Evolutionary conservation across 2,329 filamentous ascomycete genomes (phyloP), one percentile per base, ranked within the genome.

Genomic region (Aspergillus nomiae): DNA sequence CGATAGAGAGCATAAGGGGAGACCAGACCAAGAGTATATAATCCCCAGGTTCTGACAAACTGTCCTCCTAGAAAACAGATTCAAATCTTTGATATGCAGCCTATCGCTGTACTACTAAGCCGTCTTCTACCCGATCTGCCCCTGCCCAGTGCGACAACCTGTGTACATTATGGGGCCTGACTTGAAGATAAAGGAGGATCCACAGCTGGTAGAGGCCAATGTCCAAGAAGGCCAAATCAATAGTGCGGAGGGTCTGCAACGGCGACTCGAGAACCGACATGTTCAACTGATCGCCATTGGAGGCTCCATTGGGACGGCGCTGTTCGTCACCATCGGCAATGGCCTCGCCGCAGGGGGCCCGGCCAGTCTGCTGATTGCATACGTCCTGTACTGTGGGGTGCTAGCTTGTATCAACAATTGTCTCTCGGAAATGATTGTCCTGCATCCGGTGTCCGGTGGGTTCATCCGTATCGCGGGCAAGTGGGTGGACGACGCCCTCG

Each of bases 271-370:
- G 6, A 53, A 53, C 28, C 19, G 50, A n/a, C 50, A 53, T n/a
- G 5, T 53, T 53, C 50, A 53, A 28, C 28, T 53, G 26, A 30
- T 53, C 16, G 50, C 50, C 26, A 53, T 53, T 28, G 50, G 50
- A n/a, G 50, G 50, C 16, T 30, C 50, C 10, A 53, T 53, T 8
- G 50, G 50, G 11, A 53, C 50, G 12, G 50, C 50, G 1, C 16
- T 70, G 3, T 70, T 68, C 41, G 66, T 70, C 14, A 64, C 63
- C 53, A 78, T 77, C 65, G 76, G 76, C 21, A 69, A 65, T 30
- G 69, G 69, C 1, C 69, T 77, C 0, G 70, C 73, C 3, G 74
- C 76, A 48, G 71, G 70, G 0, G 76, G 76, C 6, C 75, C 76
- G 0, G 76, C 71, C 0, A 69, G 74, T 12, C 68, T 78, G 10